Conservation (phyloP, 2,329 filamentous ascomycete genomes). For the Decorospora gaudefroyi region DNA sequence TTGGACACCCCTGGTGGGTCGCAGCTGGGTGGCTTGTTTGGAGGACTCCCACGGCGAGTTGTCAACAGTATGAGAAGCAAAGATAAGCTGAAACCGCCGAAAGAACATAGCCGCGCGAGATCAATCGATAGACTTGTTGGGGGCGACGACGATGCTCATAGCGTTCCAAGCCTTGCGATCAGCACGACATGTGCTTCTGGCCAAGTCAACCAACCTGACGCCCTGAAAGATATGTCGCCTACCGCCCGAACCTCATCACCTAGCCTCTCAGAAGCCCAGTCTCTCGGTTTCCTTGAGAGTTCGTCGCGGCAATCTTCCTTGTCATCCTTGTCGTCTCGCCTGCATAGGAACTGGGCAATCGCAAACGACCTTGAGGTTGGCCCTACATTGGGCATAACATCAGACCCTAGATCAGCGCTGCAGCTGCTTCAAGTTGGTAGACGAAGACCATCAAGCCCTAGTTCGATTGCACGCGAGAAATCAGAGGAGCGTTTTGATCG, state of each 20-base stretch:
- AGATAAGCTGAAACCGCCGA: conserved; percentile 51
- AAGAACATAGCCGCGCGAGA: conserved; percentile 57
- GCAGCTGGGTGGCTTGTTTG: conserved; percentile 52
- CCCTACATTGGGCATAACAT: conserved; percentile 23
- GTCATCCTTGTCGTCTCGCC: conserved; percentile 46
- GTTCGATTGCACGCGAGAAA: conserved; percentile 25
- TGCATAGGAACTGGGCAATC: conserved; percentile 29
- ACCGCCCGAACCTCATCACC: conserved; percentile 48
- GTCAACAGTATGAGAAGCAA: conserved; percentile 53
- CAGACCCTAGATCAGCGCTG: conserved; percentile 10
- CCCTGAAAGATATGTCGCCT: conserved; percentile 50
- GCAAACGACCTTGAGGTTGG: conserved; percentile 34
- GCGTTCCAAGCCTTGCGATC: conserved; percentile 65
- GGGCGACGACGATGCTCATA: conserved; percentile 65
- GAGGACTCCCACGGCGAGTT: conserved; percentile 52
- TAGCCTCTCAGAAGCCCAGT: conserved; percentile 49
- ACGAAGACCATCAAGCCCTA: conserved; percentile 11
- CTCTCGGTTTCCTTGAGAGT: conserved; percentile 27
- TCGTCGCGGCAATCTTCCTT: conserved; percentile 48
- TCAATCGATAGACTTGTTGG: conserved; percentile 68
- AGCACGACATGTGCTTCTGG: conserved; percentile 67
- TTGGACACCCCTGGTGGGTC: conserved; percentile 51
- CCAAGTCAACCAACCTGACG: conserved; percentile 57
- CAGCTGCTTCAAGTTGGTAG: conserved; percentile 3
- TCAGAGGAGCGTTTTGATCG: conserved; percentile 43